Evolutionary conservation across 805 yeast species (phyloP).

Genomic region (Saturnispora serradocipensis): DNA sequence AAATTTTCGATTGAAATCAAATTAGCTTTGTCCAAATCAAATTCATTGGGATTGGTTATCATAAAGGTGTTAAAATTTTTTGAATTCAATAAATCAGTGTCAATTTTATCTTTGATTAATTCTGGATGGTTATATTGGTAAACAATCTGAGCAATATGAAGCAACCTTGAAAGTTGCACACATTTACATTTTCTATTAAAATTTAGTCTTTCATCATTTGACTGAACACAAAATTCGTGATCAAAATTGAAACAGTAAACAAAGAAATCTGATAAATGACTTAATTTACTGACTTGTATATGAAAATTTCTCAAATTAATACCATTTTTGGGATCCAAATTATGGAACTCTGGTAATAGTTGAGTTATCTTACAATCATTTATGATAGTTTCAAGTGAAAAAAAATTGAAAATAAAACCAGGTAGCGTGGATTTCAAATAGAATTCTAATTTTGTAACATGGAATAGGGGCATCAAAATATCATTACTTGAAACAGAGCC

Average conservation of each 20-base stretch:
- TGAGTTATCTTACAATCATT: conserved; percentile 36
- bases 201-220: conserved; percentile 9
- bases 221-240: conserved; percentile 21
- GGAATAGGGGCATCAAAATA: conserved; percentile 38
- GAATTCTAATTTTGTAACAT: conserved; percentile 20
- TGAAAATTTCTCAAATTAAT: conserved; percentile 77
- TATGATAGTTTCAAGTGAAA: conserved; percentile 24
- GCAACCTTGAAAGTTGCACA: conserved; percentile 30
- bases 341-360: conserved; percentile 43
- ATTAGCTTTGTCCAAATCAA: conserved; percentile 14
- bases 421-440: conserved; percentile 25
- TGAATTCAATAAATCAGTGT: background rate
- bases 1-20: conserved; percentile 25
- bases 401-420: conserved; percentile 14
- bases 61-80: conserved; percentile 25
- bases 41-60: conserved; percentile 15
- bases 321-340: conserved; percentile 62
- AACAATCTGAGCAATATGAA: conserved; percentile 36
- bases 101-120: conserved; percentile 6
- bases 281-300: conserved; percentile 74
- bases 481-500: conserved; percentile 50
- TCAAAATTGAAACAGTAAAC: conserved; percentile 54
- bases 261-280: conserved; percentile 63
- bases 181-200: conserved; percentile 28
- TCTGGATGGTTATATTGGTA: conserved; percentile 21